These are phyloP conservation scores for Pseudopithomyces chartarum DNA, from an alignment of 2,329 filamentous ascomycete species.

Conservation along the genomic window DNA sequence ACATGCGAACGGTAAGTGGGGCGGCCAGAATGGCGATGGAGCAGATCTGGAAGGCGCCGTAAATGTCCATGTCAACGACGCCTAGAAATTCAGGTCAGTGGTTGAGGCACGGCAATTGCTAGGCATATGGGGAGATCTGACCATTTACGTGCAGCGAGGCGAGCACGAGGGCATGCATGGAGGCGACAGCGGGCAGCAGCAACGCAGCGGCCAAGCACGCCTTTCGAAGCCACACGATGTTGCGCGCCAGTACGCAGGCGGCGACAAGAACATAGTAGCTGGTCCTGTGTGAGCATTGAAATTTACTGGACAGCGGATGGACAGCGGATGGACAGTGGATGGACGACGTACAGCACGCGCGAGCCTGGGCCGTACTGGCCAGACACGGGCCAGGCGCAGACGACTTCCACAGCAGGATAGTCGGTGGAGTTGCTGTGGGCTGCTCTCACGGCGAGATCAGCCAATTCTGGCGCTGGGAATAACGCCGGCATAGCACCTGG, in stretches of 20 bases:
- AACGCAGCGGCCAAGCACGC: constrained; percentile 63
- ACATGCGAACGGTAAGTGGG: constrained; percentile 65
- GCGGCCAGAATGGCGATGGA: constrained; percentile 69
- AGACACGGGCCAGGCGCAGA: constrained; percentile 63
- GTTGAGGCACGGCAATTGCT: constrained; percentile 3
- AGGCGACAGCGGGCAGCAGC: constrained; percentile 57
- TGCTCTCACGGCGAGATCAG: constrained; percentile 22
- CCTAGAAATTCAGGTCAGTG: constrained; percentile 45
- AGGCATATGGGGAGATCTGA: constrained; percentile 42
- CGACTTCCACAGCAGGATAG: constrained; percentile 47
- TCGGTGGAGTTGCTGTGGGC: constrained; percentile 27
- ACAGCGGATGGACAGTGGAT: constrained; percentile 8
- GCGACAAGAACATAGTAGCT: constrained; percentile 69
- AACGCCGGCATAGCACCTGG: constrained; percentile 43
- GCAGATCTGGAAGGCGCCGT: constrained; percentile 70
- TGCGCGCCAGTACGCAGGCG: constrained; percentile 67
- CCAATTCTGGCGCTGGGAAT: constrained; percentile 32
- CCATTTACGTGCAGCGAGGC: constrained; percentile 63
- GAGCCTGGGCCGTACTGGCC: constrained; percentile 63
- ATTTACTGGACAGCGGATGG: not conserved
- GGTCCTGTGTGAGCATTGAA: constrained; percentile 10
- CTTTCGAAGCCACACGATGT: constrained; percentile 65
- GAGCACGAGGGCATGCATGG: constrained; percentile 67
- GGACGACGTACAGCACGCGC: constrained; percentile 53
- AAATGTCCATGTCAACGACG: constrained; percentile 71